phyloP scores from a whole-genome alignment of 1,284 basidiomycete species.

The Apiotrichum domesticum region DNA sequence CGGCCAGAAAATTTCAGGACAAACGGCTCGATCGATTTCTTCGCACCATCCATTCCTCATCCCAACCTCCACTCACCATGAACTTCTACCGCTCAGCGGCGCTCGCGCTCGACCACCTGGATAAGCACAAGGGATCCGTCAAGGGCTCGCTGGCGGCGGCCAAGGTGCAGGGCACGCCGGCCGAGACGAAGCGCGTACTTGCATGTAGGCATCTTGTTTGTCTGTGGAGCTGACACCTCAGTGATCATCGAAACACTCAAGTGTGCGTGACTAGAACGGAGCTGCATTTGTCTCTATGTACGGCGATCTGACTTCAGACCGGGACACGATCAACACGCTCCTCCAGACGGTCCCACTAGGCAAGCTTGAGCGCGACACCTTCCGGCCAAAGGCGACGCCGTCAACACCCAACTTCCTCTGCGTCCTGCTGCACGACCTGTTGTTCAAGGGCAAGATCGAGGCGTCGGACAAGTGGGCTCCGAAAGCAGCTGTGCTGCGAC shows the following conservation, averaged over 20 bases:
- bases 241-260: conserved; percentile 86
- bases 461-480: conserved; percentile 74
- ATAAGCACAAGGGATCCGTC: conserved; percentile 78
- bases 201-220: conserved; percentile 32
- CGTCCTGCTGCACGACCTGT: conserved; percentile 78
- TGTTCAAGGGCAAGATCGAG: conserved; percentile 69
- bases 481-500: conserved; percentile 71
- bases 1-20: too few relatives aligned
- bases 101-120: conserved; percentile 71
- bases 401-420: conserved; percentile 63
- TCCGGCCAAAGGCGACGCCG: conserved; percentile 45
- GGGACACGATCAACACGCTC: conserved; percentile 49
- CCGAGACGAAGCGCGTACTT: conserved; percentile 62
- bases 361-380: conserved; percentile 64
- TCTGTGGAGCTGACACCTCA: conserved; percentile 39
- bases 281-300: too few relatives aligned
- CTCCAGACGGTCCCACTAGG: conserved; percentile 64
- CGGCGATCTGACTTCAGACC: conserved; percentile 48
- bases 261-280: conserved; percentile 53
- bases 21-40: too few relatives aligned
- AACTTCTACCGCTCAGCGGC: conserved; percentile 90
- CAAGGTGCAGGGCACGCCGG: conserved; percentile 47
- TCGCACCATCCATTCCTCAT: too few relatives aligned
- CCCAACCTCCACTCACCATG: conserved; percentile 51
- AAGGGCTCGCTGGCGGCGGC: conserved; percentile 36